Percentiles rank a stretch among this genome's conserved stretches.
Conservation (phyloP, 202 grass and related monocot genomes). For the Digitaria exilis region DNA sequence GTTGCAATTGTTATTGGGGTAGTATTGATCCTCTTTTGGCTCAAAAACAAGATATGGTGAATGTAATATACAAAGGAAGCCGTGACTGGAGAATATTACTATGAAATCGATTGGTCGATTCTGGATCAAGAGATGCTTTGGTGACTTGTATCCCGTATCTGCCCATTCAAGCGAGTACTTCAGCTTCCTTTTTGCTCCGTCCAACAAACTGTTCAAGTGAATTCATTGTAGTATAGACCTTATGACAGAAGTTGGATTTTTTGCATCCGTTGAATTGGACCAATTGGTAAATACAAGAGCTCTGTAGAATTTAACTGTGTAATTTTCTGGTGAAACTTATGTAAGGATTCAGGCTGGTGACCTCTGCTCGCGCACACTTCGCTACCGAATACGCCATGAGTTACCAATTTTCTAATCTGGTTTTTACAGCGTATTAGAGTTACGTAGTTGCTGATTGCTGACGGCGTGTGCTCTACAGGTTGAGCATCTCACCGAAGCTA, state of each 20-base stretch:
- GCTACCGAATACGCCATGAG: background rate
- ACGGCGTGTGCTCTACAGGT: background rate
- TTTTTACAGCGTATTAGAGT: background rate
- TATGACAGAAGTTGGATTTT: conserved; percentile 27
- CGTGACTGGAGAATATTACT: conserved; percentile 14
- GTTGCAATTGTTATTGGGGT: conserved; percentile 88
- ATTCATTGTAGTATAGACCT: conserved; percentile 49
- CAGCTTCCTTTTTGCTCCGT: conserved; percentile 3
- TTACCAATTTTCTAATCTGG: background rate
- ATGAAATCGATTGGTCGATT: conserved; percentile 11
- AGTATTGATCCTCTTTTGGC: conserved; percentile 86
- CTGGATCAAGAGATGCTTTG: conserved; percentile 43
- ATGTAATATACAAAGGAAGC: conserved; percentile 18
- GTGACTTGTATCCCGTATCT: conserved; percentile 48
- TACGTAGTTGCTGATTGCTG: background rate
- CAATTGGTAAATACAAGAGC: conserved; percentile 46
- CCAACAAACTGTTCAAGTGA: conserved; percentile 22
- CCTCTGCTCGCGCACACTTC: too few relatives aligned
- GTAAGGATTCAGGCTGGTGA: too few relatives aligned
- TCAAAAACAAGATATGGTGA: conserved; percentile 95
- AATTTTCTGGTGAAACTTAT: background rate
- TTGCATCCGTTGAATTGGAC: conserved; percentile 37
- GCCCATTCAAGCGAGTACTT: conserved; percentile 22
- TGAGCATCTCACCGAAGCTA: background rate
- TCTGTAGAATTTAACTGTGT: conserved; percentile 9